These are phyloP conservation scores for Adiantum capillusveneris DNA, from an alignment of 75 land plant genomes.

Conservation along the genomic window DNA sequence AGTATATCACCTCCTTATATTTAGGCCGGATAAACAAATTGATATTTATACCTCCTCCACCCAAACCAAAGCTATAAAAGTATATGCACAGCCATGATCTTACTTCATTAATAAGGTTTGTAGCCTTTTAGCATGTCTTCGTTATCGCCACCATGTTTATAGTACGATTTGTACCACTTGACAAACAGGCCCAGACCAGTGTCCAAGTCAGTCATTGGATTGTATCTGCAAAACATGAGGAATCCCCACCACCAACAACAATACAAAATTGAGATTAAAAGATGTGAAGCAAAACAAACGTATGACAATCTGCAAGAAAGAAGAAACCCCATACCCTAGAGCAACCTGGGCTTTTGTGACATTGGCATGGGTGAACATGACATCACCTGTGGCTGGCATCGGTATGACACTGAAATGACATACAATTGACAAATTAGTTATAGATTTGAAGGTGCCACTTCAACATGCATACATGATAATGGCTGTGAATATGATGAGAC, in stretches of 20 bases:
- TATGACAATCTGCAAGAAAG: no score
- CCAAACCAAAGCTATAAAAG: no score
- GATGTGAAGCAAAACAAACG: no score
- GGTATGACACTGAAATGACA: conserved; percentile 22
- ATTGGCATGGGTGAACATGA: conserved; percentile 80
- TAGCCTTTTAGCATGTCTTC: conserved; percentile 12
- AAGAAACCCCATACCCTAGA: conserved; percentile 31
- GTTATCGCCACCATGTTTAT: conserved; percentile 9
- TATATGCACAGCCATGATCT: not conserved
- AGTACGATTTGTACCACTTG: conserved; percentile 25
- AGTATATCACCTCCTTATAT: no score
- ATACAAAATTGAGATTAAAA: no score
- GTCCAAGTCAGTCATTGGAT: conserved; percentile 15
- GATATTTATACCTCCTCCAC: no score
- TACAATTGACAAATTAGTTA: no score
- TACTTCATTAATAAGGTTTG: conserved; percentile 11
- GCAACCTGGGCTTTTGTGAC: conserved; percentile 42
- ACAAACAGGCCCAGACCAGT: conserved; percentile 23
- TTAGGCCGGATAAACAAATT: no score
- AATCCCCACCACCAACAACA: no score
- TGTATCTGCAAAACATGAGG: conserved; percentile 13
- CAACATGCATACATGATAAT: no score
- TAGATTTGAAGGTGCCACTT: no score
- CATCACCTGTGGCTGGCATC: conserved; percentile 91
- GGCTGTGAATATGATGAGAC: no score